A percentile compares a stretch with the other conserved stretches of the same genome.
phyloP scores from a whole-genome alignment of 345 rosid species.

The Sonneratia alba region DNA sequence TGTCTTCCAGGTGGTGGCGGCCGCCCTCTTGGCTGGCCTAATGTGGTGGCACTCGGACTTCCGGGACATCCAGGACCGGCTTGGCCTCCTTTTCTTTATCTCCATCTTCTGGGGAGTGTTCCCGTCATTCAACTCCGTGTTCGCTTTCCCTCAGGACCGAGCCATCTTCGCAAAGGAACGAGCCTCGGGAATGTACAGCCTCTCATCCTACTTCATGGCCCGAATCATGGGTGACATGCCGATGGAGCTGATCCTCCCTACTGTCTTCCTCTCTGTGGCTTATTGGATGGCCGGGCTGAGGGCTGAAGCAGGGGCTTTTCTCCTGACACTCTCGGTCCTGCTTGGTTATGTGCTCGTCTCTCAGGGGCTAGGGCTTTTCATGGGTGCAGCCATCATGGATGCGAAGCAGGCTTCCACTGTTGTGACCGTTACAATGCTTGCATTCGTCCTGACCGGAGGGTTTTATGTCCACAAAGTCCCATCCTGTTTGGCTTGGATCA shows the following conservation, averaged over 20 bases:
- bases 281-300: constrained; percentile 87
- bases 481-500: constrained; percentile 59
- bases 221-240: constrained; percentile 73
- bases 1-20: constrained; percentile 66
- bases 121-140: constrained; percentile 74
- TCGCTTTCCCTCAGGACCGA: constrained; percentile 88
- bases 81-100: constrained; percentile 78
- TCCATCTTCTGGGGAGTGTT: constrained; percentile 92
- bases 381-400: constrained; percentile 87
- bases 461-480: constrained; percentile 82
- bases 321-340: constrained; percentile 45
- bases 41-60: constrained; percentile 98
- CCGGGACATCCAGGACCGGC: constrained; percentile 59
- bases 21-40: constrained; percentile 51
- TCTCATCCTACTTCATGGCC: constrained; percentile 88
- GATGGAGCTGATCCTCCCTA: constrained; percentile 86
- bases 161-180: constrained; percentile 63
- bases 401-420: constrained; percentile 85
- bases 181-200: constrained; percentile 85
- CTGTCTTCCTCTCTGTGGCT: constrained; percentile 45
- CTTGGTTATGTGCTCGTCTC: constrained; percentile 75
- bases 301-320: constrained; percentile 39
- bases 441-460: constrained; percentile 82
- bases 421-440: constrained; percentile 78
- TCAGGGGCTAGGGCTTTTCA: constrained; percentile 75